phyloP scores from a whole-genome alignment of 2,329 filamentous ascomycete species.

The Aspergillus quadrilineatus region DNA sequence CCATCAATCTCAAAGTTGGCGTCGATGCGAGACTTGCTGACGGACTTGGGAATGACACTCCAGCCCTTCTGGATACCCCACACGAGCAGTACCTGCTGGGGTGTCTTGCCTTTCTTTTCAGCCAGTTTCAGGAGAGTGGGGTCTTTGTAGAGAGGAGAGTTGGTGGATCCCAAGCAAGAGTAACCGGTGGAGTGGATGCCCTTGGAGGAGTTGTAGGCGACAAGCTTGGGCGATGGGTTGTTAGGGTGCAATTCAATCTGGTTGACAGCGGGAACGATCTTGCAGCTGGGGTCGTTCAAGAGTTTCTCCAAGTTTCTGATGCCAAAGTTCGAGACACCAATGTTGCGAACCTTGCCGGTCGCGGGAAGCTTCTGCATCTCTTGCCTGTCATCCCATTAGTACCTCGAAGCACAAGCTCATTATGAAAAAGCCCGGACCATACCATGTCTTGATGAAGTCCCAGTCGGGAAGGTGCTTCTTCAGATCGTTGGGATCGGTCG shows the following conservation, averaged over 20 bases:
- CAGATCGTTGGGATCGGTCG: conserved; percentile 52
- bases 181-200: conserved; percentile 58
- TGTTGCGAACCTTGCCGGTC: conserved; percentile 68
- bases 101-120: conserved; percentile 56
- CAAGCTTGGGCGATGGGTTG: conserved; percentile 66
- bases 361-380: conserved; percentile 47
- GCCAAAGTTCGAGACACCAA: conserved; percentile 83
- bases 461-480: conserved; percentile 70
- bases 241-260: conserved; percentile 59
- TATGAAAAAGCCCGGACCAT: conserved; percentile 50
- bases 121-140: conserved; percentile 52
- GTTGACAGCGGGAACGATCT: conserved; percentile 52
- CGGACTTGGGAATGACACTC: conserved; percentile 82
- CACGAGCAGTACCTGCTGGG: conserved; percentile 57
- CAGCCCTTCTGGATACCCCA: conserved; percentile 81
- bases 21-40: conserved; percentile 70
- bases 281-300: conserved; percentile 62
- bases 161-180: conserved; percentile 56
- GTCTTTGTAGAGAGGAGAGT: conserved; percentile 56
- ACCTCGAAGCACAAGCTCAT: conserved; percentile 56
- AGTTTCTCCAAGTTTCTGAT: conserved; percentile 78
- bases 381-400: conserved; percentile 65
- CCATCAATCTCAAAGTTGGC: conserved; percentile 75
- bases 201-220: conserved; percentile 52
- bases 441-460: conserved; percentile 78